These are phyloP conservation scores for Kwoniella botswanensis DNA, from an alignment of 768 basidiomycete genomes.

Conservation along the genomic window DNA sequence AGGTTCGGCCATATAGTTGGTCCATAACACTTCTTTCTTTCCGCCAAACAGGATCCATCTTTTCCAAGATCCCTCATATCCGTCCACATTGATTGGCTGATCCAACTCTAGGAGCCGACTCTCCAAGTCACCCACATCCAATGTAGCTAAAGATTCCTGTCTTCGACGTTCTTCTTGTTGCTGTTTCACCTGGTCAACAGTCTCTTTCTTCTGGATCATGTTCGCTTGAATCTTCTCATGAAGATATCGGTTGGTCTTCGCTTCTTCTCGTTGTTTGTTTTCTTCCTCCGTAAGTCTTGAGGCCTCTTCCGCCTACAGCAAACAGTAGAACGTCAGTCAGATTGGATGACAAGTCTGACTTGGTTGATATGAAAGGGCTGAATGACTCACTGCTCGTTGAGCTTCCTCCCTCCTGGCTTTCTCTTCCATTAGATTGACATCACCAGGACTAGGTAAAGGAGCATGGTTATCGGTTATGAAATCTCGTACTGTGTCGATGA, in stretches of 20 bases:
- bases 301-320: constrained; percentile 38
- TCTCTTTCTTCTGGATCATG: constrained; percentile 32
- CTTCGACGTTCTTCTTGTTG: constrained; percentile 36
- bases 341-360: no score
- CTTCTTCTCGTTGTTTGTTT: constrained; percentile 27
- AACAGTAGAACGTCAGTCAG: not conserved
- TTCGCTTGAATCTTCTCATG: constrained; percentile 47
- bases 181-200: constrained; percentile 32
- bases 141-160: constrained; percentile 32
- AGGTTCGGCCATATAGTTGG: constrained; percentile 50
- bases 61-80: constrained; percentile 41
- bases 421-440: constrained; percentile 54
- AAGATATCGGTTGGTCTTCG: constrained; percentile 39
- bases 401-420: constrained; percentile 52
- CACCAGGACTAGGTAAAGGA: constrained; percentile 41
- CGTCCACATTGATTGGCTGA: constrained; percentile 34
- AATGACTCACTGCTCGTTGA: constrained; percentile 42
- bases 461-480: constrained; percentile 53
- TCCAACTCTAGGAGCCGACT: constrained; percentile 36
- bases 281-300: constrained; percentile 32
- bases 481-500: constrained; percentile 39
- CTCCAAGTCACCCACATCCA: constrained; percentile 48
- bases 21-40: constrained; percentile 46
- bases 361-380: no score
- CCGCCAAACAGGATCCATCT: constrained; percentile 48